Base-by-base conservation (phyloP, 768 basidiomycete species). In the Daedaleopsis nitida region DNA sequence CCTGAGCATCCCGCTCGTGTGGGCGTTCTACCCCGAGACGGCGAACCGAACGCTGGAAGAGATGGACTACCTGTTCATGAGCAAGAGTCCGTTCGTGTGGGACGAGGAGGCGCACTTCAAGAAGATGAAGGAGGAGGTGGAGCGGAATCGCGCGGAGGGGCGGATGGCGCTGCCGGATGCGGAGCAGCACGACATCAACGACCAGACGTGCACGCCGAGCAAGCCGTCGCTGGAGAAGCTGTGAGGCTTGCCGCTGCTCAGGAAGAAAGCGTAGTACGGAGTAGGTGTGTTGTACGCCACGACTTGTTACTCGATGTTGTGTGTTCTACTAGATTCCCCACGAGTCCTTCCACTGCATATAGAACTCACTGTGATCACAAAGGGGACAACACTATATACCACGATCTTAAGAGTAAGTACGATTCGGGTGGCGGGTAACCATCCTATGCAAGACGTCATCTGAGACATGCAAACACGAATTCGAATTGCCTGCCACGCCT, bases 21-120 rank as follows among this genome's bases (percentile, higher is more conserved):
- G 75, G 75, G 79, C 79, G 37, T 66, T 79, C 52, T 80, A 80
- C 68, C 78, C 79, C 23, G 79, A 80, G 73, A 78, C 73, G 12
- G 77, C 79, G 23, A 79, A 79, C 61, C 69, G 78, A 32, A 79
- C 79, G 10, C 70, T 79, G 5, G 79, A 80, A 65, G 79, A 80
- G 68, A 78, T 80, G 73, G 77, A 79, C 63, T 69, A 78, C 23
- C 69, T 80, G 52, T 80, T 79, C 62, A 76, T 77, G 52, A 77
- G 77, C 66, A 72, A 76, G 52, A 79, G 78, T 62, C 78, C 77
- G 17, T 78, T 73, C 61, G 77, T 77, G n/a, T 80, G 78, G 78
- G 74, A 79, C 55, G 76, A 77, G 64, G 78, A 80, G 67, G 70
- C 59, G 57, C 69, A 75, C 66, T 80, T 79, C 64, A 67, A 60